A percentile compares a stretch with the other conserved stretches of the same genome.
phyloP scores from a whole-genome alignment of 805 yeast species.

The Grigorovia humatica region DNA sequence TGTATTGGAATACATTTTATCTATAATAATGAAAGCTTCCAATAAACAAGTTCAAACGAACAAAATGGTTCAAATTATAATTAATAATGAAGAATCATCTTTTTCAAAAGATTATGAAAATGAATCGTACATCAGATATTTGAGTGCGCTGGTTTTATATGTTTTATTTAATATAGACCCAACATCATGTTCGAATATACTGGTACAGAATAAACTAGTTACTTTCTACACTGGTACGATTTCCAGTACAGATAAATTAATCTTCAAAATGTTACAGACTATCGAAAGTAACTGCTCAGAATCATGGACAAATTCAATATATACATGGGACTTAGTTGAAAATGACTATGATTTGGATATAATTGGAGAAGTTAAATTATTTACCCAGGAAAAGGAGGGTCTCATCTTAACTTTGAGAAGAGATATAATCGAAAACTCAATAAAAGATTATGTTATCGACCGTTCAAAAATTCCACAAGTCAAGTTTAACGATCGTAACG shows the following conservation, averaged over 20 bases:
- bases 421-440: slow-evolving; percentile 39
- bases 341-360: slow-evolving; percentile 32
- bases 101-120: slow-evolving; percentile 24
- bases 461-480: slow-evolving; percentile 23
- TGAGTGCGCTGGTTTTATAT: slow-evolving; percentile 38
- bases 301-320: slow-evolving; percentile 59
- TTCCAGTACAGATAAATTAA: slow-evolving; percentile 47
- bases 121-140: slow-evolving; percentile 25
- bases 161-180: slow-evolving; percentile 41
- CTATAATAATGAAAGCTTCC: slow-evolving; percentile 32
- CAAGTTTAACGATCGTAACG: slow-evolving; percentile 3
- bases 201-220: slow-evolving; percentile 41
- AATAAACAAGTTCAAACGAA: slow-evolving; percentile 33
- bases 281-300: slow-evolving; percentile 44
- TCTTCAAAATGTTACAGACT: slow-evolving; percentile 43
- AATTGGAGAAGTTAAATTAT: slow-evolving; percentile 38
- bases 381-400: slow-evolving; percentile 37
- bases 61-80: slow-evolving; percentile 51
- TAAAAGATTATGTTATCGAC: slow-evolving; percentile 28
- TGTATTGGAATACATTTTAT: slow-evolving; percentile 38
- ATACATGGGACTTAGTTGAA: slow-evolving; percentile 55
- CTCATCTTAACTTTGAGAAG: slow-evolving; percentile 44
- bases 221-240: slow-evolving; percentile 54
- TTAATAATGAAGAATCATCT: slow-evolving; percentile 40
- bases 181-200: slow-evolving; percentile 34